These are phyloP conservation scores for Candida awuae DNA, from an alignment of 805 yeast genomes.

Conservation along the genomic window DNA sequence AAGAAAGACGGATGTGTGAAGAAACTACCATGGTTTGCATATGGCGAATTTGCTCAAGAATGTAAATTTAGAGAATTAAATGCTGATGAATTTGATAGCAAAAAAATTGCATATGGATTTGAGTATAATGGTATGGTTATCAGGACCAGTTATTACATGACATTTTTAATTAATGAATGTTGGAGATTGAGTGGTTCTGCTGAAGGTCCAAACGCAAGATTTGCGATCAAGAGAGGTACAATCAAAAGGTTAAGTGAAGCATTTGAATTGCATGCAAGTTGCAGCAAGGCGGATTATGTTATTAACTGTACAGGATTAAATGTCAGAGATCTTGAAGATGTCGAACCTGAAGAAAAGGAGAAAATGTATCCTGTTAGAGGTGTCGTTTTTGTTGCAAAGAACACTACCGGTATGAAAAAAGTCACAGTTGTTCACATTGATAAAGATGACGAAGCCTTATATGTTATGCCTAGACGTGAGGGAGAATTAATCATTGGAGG, in stretches of 20 bases:
- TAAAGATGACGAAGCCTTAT: slow-evolving; percentile 38
- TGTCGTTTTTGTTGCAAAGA: slow-evolving; percentile 46
- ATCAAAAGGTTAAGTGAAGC: slow-evolving; percentile 42
- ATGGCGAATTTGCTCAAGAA: slow-evolving; percentile 17
- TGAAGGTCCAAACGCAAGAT: slow-evolving; percentile 32
- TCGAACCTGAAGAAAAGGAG: slow-evolving; percentile 16
- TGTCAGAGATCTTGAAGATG: slow-evolving; percentile 38
- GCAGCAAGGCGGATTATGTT: slow-evolving; percentile 38
- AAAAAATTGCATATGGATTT: slow-evolving; percentile 33
- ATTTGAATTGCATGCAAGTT: slow-evolving; percentile 30
- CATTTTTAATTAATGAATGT: slow-evolving; percentile 27
- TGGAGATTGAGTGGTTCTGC: slow-evolving; percentile 8
- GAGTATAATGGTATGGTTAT: slow-evolving; percentile 32
- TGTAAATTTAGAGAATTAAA: slow-evolving; percentile 29
- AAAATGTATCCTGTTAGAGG: slow-evolving; percentile 48
- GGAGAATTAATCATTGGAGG: slow-evolving; percentile 67
- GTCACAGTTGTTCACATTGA: slow-evolving; percentile 23
- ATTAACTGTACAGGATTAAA: slow-evolving; percentile 51
- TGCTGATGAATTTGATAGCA: slow-evolving; percentile 29
- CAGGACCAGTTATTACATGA: slow-evolving; percentile 22
- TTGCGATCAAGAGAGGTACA: slow-evolving; percentile 35
- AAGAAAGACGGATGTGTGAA: slow-evolving; percentile 10
- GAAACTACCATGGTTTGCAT: slow-evolving; percentile 40
- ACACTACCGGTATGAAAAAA: slow-evolving; percentile 26
- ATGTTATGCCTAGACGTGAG: slow-evolving; percentile 60